Evolutionary conservation across 1,284 basidiomycete genomes (phyloP), one percentile per base, ranked within the genome.

Genomic region (Puccinia horiana): DNA sequence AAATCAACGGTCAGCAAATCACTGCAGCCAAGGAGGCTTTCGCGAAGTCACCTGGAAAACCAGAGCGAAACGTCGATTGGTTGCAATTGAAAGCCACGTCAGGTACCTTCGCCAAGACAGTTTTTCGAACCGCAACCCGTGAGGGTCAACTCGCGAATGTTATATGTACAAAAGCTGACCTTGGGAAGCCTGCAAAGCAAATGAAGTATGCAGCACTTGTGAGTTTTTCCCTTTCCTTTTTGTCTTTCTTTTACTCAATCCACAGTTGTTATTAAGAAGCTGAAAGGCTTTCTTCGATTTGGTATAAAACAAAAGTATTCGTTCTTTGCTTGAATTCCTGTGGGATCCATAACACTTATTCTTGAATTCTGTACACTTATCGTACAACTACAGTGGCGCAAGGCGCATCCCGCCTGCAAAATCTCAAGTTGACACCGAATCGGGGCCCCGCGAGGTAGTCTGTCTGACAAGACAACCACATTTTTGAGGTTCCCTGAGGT

Each of bases 61-160:
- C 73, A 4, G 29, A 44, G 20, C 54, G 75, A 32, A 77, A 77
- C 58, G 58, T 61, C 4, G 40, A 56, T 47, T 77, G 75, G 75
- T 37, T 77, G 32, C 42, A 63, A 32, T n/a, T 77, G 16, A 18
- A 16, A 35, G 52, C 44, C 14, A 32, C 14, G 1, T 0, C 35
- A 0, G 58, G 56, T 18, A 42, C 12, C 47, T 65, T 77, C 42
- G 75, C 75, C n/a, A 61, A 77, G 14, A 44, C 40, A 0, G 37
- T 77, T 20, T 77, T 44, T 58, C 9, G 75, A 35, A 77, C 75
- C n/a, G 11, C 52, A 26, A 77, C 75, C 12, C 56, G 54, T 26
- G 75, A 40, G 1, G 75, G 75, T 2, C 20, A 44, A 42, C 58
- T 42, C 6, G 5, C 75, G 2, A 18, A 6, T n/a, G 61, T 37